Evolutionary conservation across 371 early-diverging fungal genomes (phyloP), one percentile per base, ranked within the genome.

Genomic region (Capillidium rhysosporum): DNA sequence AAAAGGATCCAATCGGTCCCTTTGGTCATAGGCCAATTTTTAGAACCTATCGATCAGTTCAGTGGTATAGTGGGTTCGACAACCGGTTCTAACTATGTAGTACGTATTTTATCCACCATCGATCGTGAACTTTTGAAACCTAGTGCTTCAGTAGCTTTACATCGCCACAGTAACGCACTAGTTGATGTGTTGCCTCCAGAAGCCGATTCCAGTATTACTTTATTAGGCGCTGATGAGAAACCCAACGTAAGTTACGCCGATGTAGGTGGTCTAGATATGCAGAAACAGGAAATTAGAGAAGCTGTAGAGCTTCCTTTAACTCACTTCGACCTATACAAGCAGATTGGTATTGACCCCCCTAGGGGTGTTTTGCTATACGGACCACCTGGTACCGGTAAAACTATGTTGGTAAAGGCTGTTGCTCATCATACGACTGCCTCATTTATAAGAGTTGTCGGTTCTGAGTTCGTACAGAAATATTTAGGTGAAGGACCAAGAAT

Each of bases 151-250:
- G 98, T 99, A 30, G 97, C 98, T 7, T 74, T 99, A 48, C 98
- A 99, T 72, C 84, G 98, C 40, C 98, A 99, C 66, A 96, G 98
- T 2, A 95, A 90, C 63, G 97, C 99, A 0, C 79, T 99, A 34
- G 93, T 95, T 18, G 95, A 94, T 61, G 83, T 93, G 2, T 71
- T 97, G 40, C 98, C 98, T 29, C 94, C 98, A 25, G 96, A 97
- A 62, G 94, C 95, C 1, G 99, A 99, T 70, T 90, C 99, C 30
- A 84, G 96, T 18, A 99, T 99, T 20, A 98, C 99, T 16, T 91
- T 99, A 78, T 99, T 99, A 99, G 98, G 98, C 73, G 98, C 99
- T 57, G 99, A 99, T 68, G 99, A 99, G 66, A 98, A 97, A 66
- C 99, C 99, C 2, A 98, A 99, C 69, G 95, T 99, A 23, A 98